These are phyloP conservation scores for Komagataella kurtzmanii DNA, from an alignment of 805 yeast species.

Conservation along the genomic window DNA sequence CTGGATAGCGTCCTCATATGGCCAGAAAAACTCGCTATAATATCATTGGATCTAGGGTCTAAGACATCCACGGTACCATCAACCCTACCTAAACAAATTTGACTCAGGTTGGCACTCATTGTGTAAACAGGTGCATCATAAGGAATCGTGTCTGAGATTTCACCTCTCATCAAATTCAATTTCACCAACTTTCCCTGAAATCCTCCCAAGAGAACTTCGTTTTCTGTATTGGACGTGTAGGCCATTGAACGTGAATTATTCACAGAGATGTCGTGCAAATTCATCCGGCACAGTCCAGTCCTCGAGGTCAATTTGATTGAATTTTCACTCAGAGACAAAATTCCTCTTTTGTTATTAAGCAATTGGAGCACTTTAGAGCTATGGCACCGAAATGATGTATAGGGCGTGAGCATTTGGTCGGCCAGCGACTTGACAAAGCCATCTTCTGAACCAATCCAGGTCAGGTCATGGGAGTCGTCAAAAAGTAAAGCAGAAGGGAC, in stretches of 20 bases:
- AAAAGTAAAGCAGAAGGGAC: conserved; percentile 28
- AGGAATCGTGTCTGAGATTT: conserved; percentile 19
- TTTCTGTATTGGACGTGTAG: conserved; percentile 24
- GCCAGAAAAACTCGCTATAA: conserved; percentile 40
- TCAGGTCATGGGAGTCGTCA: conserved; percentile 59
- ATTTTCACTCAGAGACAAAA: conserved; percentile 39
- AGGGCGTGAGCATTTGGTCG: conserved; percentile 36
- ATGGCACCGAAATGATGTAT: conserved; percentile 45
- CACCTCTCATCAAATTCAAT: conserved; percentile 27
- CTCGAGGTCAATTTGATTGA: conserved; percentile 40
- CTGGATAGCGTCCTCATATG: conserved; percentile 52
- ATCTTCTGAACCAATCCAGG: conserved; percentile 74
- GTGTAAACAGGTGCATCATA: conserved; percentile 32
- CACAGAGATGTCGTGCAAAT: conserved; percentile 13
- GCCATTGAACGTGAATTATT: conserved; percentile 24
- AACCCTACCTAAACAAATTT: conserved; percentile 43
- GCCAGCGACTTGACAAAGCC: conserved; percentile 32
- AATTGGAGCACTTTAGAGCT: conserved; percentile 35
- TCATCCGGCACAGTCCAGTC: conserved; percentile 35
- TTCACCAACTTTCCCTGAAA: conserved; percentile 20
- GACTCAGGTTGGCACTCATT: conserved; percentile 31
- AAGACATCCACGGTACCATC: conserved; percentile 52
- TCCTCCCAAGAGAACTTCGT: conserved; percentile 32
- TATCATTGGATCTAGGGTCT: conserved; percentile 34
- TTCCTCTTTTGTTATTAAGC: conserved; percentile 40